Evolutionary conservation across 106 monocot species (phyloP).

Genomic region (Allium fistulosum): DNA sequence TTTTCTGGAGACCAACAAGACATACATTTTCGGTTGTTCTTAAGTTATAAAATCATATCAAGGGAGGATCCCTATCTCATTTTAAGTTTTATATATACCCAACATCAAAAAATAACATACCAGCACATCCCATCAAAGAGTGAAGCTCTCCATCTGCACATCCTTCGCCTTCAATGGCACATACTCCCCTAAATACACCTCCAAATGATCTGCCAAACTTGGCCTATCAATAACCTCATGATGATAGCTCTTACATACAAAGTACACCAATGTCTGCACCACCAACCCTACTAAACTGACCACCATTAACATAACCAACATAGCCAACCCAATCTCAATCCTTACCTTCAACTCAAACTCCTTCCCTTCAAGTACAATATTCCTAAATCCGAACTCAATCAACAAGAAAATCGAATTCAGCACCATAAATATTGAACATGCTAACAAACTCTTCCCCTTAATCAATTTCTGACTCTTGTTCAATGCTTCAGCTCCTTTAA

Average conservation of each 20-base stretch:
- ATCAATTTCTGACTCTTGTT: conserved; percentile 30
- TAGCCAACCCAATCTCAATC: conserved; percentile 15
- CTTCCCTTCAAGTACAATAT: conserved; percentile 27
- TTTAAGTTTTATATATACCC: no score
- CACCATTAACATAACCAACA: conserved; percentile 29
- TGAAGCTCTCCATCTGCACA: conserved; percentile 64
- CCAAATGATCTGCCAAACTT: conserved; percentile 69
- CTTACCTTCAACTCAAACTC: not conserved
- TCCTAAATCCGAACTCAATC: conserved; percentile 46
- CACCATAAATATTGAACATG: conserved; percentile 38
- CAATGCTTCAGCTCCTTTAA: conserved; percentile 42
- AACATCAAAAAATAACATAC: no score
- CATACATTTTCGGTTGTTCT: no score
- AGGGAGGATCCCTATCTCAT: no score
- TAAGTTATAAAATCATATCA: no score
- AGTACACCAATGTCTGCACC: conserved; percentile 76
- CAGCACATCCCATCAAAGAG: not conserved
- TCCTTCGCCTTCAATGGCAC: conserved; percentile 60
- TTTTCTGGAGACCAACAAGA: no score
- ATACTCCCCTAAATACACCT: conserved; percentile 84
- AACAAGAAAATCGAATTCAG: conserved; percentile 35
- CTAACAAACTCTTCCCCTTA: conserved; percentile 46
- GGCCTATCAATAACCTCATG: conserved; percentile 91
- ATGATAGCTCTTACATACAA: conserved; percentile 89
- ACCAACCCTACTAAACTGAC: conserved; percentile 53